These are phyloP conservation scores for Aspergillus melleus DNA, from an alignment of 2,329 filamentous ascomycete species.

Conservation along the genomic window DNA sequence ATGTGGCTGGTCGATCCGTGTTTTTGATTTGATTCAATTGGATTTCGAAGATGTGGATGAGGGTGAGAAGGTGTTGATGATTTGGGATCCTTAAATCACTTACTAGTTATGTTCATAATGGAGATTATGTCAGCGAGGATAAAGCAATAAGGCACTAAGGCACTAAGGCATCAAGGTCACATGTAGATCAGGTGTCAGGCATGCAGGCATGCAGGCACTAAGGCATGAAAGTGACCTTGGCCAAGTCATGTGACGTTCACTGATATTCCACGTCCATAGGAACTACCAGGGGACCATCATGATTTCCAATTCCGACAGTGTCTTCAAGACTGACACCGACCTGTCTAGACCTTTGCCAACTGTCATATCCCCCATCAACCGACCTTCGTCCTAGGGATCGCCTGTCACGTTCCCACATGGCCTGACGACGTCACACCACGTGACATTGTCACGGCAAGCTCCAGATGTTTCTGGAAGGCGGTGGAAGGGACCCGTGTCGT, in stretches of 20 bases:
- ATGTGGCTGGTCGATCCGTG: background rate
- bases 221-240: background rate
- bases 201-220: too few relatives aligned
- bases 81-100: background rate
- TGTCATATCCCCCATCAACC: background rate
- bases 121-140: background rate
- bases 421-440: conserved; percentile 7
- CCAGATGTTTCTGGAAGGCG: conserved; percentile 36
- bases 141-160: background rate
- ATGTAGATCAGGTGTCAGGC: background rate
- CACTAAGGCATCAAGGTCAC: background rate
- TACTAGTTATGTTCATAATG: too few relatives aligned
- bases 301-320: too few relatives aligned
- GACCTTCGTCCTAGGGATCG: background rate
- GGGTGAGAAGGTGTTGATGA: background rate
- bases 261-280: too few relatives aligned
- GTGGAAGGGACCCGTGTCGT: conserved; percentile 34
- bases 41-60: background rate
- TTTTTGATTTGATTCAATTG: background rate
- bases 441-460: conserved; percentile 6
- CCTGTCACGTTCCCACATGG: background rate
- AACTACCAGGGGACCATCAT: too few relatives aligned
- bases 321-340: background rate
- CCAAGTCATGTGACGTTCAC: background rate
- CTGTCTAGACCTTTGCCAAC: background rate